Evolutionary conservation across 176 grass and related monocot species (phyloP), one percentile per base, ranked within the genome.

Genomic region (Oryza longistaminata): DNA sequence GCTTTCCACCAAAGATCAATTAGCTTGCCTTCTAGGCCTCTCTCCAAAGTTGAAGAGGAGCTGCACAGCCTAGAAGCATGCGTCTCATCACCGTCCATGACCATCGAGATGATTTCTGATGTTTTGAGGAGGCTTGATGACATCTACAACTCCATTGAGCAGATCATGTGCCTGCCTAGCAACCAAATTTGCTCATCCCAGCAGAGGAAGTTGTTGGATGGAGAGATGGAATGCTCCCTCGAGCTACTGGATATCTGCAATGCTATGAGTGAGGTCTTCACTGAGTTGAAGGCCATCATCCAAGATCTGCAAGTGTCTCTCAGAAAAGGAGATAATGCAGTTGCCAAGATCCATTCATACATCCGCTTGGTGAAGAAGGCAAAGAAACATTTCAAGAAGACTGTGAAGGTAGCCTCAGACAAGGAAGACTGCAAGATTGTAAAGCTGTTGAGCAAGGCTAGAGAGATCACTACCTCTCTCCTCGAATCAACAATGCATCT

Each of bases 141-240:
- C 66, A n/a, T 76, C 39, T 69, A 85, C 24, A 19, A 14, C 7
- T 17, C 9, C 5, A 37, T 85, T 42, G 73, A 55, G 43, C 44
- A 76, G 58, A 29, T 85, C 27, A 26, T 76, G 6, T 25, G 13
- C 71, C 9, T 88, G 13, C 79, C 86, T 35, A 82, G 64, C 50
- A 82, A 85, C 67, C 64, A 26, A 77, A 43, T 3, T 42, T 16
- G 22, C 52, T 83, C 73, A 17, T 29, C 17, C 21, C 27, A 62
- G 27, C 66, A 83, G 44, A 77, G 62, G 72, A 90, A 48, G 33
- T 34, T 43, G 73, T 44, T 90, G 22, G 83, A 86, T 34, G 69
- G 13, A 58, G 83, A 90, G 44, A 52, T 86, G 78, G 83, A 83
- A 35, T 68, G 48, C n/a, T 90, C 88, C 11, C 46, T 90, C 26